Conservation (phyloP, 768 basidiomycete genomes). For the Coprinellus aureogranulatus region DNA sequence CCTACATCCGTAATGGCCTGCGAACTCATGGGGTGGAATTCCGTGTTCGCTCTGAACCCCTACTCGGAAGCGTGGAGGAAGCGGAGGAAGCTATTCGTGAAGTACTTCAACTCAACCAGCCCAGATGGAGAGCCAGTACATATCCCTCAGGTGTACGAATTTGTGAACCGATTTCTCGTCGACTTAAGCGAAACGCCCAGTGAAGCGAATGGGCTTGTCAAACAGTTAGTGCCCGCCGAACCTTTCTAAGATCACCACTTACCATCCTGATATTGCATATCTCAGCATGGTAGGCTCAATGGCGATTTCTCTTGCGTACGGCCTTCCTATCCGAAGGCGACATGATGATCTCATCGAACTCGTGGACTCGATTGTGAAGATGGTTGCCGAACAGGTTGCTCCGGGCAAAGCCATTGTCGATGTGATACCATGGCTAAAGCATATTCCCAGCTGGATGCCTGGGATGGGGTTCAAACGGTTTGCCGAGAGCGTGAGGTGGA, state of each 20-base stretch:
- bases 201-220: neutral
- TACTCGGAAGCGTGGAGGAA: conserved; percentile 42
- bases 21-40: conserved; percentile 37
- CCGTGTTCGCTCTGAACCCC: conserved; percentile 37
- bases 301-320: conserved; percentile 24
- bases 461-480: conserved; percentile 31
- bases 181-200: neutral
- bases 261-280: no score
- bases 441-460: conserved; percentile 28
- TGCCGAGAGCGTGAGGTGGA: conserved; percentile 22
- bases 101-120: conserved; percentile 43
- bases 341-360: conserved; percentile 23
- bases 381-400: conserved; percentile 12
- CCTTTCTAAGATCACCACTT: no score
- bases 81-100: conserved; percentile 37
- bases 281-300: conserved; percentile 23
- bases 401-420: conserved; percentile 20
- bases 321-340: conserved; percentile 19
- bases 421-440: conserved; percentile 19
- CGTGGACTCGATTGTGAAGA: conserved; percentile 15
- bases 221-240: no score
- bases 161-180: neutral
- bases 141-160: conserved; percentile 22
- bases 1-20: neutral
- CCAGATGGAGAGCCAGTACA: conserved; percentile 27